These are phyloP conservation scores for sorghum (Sorghum bicolor) DNA, from an alignment of 176 grass and related monocot species.

Conservation along the genomic window DNA sequence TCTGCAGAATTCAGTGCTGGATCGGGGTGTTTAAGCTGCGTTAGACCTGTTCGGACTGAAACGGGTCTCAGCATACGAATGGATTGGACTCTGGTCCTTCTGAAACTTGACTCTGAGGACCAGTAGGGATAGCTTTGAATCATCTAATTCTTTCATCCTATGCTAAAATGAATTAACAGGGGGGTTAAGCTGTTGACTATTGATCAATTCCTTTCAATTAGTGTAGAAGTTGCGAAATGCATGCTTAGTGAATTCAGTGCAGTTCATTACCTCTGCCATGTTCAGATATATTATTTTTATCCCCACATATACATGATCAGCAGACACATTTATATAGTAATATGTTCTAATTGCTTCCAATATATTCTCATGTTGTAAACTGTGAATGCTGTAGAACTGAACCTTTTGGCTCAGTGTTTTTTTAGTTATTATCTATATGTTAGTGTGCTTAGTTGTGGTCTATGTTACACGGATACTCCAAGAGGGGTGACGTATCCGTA, in stretches of 20 bases:
- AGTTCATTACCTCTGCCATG: background rate
- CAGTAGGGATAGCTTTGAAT: background rate
- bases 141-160: background rate
- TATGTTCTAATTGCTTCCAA: background rate
- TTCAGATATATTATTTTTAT: background rate
- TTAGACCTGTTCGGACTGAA: background rate
- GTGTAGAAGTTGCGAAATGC: background rate
- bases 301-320: background rate
- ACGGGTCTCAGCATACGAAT: constrained; percentile 14
- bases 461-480: no score
- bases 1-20: background rate
- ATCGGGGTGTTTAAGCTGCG: background rate
- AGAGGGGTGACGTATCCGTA: no score
- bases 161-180: background rate
- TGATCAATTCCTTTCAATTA: background rate
- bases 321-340: background rate
- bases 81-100: background rate
- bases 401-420: background rate
- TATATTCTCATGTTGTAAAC: background rate
- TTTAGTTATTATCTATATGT: background rate
- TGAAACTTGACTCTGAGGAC: background rate
- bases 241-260: background rate
- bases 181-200: background rate
- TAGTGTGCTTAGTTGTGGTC: background rate
- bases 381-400: background rate